Evolutionary conservation across 2,329 filamentous ascomycete species (phyloP).

Genomic region (Trichoderma sp.): DNA sequence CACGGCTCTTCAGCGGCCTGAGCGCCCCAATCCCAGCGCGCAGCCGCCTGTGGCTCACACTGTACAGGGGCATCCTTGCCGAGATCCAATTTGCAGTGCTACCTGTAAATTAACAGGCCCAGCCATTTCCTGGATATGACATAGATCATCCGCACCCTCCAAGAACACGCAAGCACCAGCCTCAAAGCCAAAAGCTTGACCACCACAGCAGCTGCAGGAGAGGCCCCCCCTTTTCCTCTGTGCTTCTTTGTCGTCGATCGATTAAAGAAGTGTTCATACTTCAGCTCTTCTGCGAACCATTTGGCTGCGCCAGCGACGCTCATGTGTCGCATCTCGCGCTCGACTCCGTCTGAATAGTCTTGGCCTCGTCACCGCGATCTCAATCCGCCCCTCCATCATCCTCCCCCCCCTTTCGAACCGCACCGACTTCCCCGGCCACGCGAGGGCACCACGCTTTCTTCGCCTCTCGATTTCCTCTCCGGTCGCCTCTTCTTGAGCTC

Average conservation of each 20-base stretch:
- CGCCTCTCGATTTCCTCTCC: background rate
- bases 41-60: slow-evolving; percentile 15
- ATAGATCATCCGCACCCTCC: slow-evolving; percentile 27
- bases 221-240: background rate
- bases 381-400: slow-evolving; percentile 17
- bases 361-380: slow-evolving; percentile 24
- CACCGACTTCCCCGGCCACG: slow-evolving; percentile 8
- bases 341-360: slow-evolving; percentile 1
- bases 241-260: background rate
- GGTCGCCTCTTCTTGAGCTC: background rate
- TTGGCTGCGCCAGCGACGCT: slow-evolving; percentile 15
- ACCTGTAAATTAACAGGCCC: background rate
- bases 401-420: slow-evolving; percentile 8
- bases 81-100: slow-evolving; percentile 23
- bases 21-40: slow-evolving; percentile 16
- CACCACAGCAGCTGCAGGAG: slow-evolving; percentile 2
- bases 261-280: background rate
- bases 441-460: background rate
- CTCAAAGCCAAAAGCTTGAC: slow-evolving; percentile 11
- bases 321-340: slow-evolving; percentile 2
- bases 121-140: slow-evolving; percentile 23
- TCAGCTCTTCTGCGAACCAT: background rate
- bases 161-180: slow-evolving; percentile 28
- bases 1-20: background rate
- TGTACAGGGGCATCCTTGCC: slow-evolving; percentile 13